Evolutionary conservation across 345 rosid species (phyloP), one percentile per base, ranked within the genome.

Genomic region (Dipteronia sinensis): DNA sequence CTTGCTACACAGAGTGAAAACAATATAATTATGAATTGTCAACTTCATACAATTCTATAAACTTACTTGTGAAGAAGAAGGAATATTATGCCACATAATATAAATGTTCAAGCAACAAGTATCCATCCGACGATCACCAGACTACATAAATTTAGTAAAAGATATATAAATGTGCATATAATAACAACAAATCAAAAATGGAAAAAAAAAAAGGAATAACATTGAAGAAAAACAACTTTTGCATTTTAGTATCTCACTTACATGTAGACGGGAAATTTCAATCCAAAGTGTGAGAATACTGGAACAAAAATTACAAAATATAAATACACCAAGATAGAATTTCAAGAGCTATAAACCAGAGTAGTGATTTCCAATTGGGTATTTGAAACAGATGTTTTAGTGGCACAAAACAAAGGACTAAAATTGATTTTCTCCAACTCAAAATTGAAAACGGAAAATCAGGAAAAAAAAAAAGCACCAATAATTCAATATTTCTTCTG

Each of bases 11-110:
- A 47, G 6, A 8, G 22, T 10, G 17, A 73, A 34, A 5, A 17
- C 20, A 74, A 8, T 29, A 56, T 56, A 59, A 56, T n/a, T 6
- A 4, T 71, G 0, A 19, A 15, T 25, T 8, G 46, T 16, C 15
- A 73, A 73, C 51, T 72, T 1, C n/a, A 17, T 38, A n/a, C 46
- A 19, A 17, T 72, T 44, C 27, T 31, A 27, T 69, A 5, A 68
- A 83, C 89, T 84, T 90, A 96, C 98, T 96, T 96, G 71, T 96
- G 99, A 74, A 96, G 89, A 56, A 92, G 86, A 72, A 94, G 94
- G 84, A 96, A 96, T 62, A n/a, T n/a, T n/a, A 89, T 87, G 77
- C 99, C 98, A 6, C 98, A 88, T 71, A 96, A 82, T 46, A 94
- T 88, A 84, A 94, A 96, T 69, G 97, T 91, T 73, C 97, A 98